phyloP scores from a whole-genome alignment of 805 yeast genomes.

The Starmerella floris region DNA sequence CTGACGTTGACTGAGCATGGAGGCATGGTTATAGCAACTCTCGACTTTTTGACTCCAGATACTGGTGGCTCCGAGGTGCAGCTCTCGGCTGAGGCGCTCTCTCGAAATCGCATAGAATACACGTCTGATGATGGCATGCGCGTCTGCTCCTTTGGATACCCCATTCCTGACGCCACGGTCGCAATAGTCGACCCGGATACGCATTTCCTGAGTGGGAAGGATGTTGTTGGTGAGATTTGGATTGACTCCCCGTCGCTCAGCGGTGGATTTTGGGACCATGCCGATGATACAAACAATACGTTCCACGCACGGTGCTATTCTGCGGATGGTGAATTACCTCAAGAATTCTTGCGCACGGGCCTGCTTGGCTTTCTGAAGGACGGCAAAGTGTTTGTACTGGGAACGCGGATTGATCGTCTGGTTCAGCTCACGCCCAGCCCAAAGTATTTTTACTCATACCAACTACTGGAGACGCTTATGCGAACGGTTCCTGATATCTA shows the following conservation, averaged over 20 bases:
- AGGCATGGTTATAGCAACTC: slow-evolving; percentile 81
- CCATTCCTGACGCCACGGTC: slow-evolving; percentile 83
- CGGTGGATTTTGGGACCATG: slow-evolving; percentile 75
- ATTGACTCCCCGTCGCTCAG: slow-evolving; percentile 85
- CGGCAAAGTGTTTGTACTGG: slow-evolving; percentile 79
- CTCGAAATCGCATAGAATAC: slow-evolving; percentile 58
- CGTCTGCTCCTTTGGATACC: slow-evolving; percentile 87
- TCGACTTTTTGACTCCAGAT: slow-evolving; percentile 56
- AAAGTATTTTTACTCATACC: slow-evolving; percentile 73
- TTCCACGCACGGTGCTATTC: slow-evolving; percentile 74
- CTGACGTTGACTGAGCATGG: slow-evolving; percentile 85
- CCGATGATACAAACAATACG: slow-evolving; percentile 52
- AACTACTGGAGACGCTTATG: slow-evolving; percentile 71
- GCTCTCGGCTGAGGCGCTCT: slow-evolving; percentile 58
- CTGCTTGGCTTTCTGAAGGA: slow-evolving; percentile 74
- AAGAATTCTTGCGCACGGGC: slow-evolving; percentile 82
- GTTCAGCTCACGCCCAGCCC: slow-evolving; percentile 18
- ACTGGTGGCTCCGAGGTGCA: slow-evolving; percentile 50
- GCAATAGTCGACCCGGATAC: slow-evolving; percentile 95
- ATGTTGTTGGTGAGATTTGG: slow-evolving; percentile 94
- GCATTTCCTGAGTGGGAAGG: slow-evolving; percentile 51
- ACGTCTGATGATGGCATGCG: slow-evolving; percentile 35
- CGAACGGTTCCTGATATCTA: slow-evolving; percentile 65
- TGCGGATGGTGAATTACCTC: slow-evolving; percentile 52
- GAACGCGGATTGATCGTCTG: slow-evolving; percentile 82